phyloP scores from a whole-genome alignment of 495 filamentous ascomycete species.

The Neurospora cerealis region DNA sequence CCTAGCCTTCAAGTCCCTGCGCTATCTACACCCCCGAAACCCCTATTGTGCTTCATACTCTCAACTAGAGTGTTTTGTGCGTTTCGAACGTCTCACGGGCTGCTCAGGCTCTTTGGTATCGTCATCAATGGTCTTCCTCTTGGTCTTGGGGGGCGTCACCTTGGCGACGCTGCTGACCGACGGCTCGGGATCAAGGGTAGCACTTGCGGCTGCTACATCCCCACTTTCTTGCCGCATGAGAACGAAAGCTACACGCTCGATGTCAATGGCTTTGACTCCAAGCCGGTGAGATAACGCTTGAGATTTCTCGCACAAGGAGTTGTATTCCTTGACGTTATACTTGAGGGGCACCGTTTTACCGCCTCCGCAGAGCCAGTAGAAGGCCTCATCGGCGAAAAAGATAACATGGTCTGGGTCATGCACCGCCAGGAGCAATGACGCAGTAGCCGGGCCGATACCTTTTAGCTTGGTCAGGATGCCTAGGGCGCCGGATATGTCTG shows the following conservation, averaged over 20 bases:
- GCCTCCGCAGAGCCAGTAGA: slow-evolving; percentile 49
- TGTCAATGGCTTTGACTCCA: slow-evolving; percentile 43
- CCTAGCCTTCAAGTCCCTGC: neutral
- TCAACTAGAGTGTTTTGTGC: slow-evolving; percentile 11
- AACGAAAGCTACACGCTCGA: slow-evolving; percentile 64
- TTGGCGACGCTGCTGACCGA: slow-evolving; percentile 1
- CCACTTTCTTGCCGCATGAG: slow-evolving; percentile 29
- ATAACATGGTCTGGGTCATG: slow-evolving; percentile 46
- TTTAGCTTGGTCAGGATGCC: slow-evolving; percentile 39
- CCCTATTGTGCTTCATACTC: neutral
- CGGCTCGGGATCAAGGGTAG: neutral
- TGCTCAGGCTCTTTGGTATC: slow-evolving; percentile 7
- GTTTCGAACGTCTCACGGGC: slow-evolving; percentile 21
- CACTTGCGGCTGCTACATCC: neutral
- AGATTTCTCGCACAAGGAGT: slow-evolving; percentile 37
- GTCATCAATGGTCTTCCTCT: slow-evolving; percentile 24
- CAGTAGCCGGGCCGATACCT: slow-evolving; percentile 66
- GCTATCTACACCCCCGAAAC: neutral
- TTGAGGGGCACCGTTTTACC: slow-evolving; percentile 42
- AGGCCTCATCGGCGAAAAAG: slow-evolving; percentile 72
- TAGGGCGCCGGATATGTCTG: slow-evolving; percentile 38
- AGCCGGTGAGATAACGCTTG: slow-evolving; percentile 38
- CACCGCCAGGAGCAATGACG: slow-evolving; percentile 57
- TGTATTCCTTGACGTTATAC: slow-evolving; percentile 58
- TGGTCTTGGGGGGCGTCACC: slow-evolving; percentile 6